Conservation (phyloP, 2,329 filamentous ascomycete genomes). For the Paramyrothecium sp. region DNA sequence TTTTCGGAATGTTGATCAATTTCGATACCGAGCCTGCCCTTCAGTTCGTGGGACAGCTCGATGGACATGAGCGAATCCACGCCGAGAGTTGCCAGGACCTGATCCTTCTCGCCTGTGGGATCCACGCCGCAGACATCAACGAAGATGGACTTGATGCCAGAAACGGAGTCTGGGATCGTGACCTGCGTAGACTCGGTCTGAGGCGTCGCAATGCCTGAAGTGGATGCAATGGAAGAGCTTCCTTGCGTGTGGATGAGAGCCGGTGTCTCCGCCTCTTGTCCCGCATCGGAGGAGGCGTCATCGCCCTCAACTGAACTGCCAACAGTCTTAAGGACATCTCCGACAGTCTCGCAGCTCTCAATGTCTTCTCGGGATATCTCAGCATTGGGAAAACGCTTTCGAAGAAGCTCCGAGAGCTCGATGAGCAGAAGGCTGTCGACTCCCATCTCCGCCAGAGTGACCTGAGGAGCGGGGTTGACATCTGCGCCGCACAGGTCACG, state of each 20-base stretch:
- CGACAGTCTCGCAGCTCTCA: constrained; percentile 1
- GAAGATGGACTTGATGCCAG: constrained; percentile 12
- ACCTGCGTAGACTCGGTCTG: background rate
- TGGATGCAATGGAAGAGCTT: background rate
- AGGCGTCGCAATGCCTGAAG: background rate
- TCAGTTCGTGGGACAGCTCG: constrained; percentile 16
- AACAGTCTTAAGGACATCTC: background rate
- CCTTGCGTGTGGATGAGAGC: background rate
- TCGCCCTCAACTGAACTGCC: background rate
- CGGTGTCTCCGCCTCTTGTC: background rate
- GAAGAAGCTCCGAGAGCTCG: constrained; percentile 15
- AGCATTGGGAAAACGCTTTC: background rate
- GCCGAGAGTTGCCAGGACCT: constrained; percentile 13
- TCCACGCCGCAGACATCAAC: constrained; percentile 19
- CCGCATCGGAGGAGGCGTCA: background rate
- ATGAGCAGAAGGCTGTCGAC: constrained; percentile 23
- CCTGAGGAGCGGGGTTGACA: constrained; percentile 32
- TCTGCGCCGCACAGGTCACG: constrained; percentile 52
- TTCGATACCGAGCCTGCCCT: constrained; percentile 16
- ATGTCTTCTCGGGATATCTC: background rate
- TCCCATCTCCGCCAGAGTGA: constrained; percentile 16
- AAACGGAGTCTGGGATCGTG: background rate
- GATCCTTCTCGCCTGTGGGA: constrained; percentile 10
- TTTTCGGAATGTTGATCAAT: constrained; percentile 9
- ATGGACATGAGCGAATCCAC: constrained; percentile 24